These are phyloP conservation scores for Yarrowia sp. DNA, from an alignment of 805 yeast genomes.

Conservation along the genomic window DNA sequence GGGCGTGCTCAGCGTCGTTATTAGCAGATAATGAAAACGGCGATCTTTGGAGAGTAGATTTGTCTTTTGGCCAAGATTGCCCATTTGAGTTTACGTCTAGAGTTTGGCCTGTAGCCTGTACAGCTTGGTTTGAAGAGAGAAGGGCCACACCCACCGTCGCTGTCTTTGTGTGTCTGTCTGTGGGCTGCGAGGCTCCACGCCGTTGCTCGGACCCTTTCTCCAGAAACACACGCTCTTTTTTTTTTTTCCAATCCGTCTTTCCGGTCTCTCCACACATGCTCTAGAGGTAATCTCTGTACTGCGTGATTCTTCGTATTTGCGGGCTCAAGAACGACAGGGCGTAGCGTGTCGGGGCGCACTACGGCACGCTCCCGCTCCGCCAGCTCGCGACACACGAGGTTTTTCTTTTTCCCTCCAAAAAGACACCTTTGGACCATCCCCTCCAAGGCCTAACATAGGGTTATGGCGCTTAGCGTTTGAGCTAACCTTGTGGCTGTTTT, in stretches of 20 bases:
- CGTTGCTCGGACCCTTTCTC: background rate
- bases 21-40: background rate
- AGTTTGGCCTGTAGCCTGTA: background rate
- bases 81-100: constrained; percentile 14
- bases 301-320: too few species aligned
- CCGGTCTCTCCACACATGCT: too few species aligned
- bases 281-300: too few species aligned
- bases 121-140: background rate
- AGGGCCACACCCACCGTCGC: background rate
- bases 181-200: background rate
- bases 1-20: background rate
- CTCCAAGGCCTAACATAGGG: background rate
- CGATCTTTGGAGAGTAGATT: constrained; percentile 16
- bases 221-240: background rate
- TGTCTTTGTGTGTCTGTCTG: background rate
- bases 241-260: too few species aligned
- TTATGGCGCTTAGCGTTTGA: constrained; percentile 18
- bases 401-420: background rate
- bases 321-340: too few species aligned
- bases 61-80: constrained; percentile 24
- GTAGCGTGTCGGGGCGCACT: too few species aligned
- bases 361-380: too few species aligned
- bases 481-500: constrained; percentile 20
- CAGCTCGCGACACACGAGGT: too few species aligned
- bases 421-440: background rate